phyloP scores from a whole-genome alignment of 2,329 filamentous ascomycete species.

The Xylaria sp. region DNA sequence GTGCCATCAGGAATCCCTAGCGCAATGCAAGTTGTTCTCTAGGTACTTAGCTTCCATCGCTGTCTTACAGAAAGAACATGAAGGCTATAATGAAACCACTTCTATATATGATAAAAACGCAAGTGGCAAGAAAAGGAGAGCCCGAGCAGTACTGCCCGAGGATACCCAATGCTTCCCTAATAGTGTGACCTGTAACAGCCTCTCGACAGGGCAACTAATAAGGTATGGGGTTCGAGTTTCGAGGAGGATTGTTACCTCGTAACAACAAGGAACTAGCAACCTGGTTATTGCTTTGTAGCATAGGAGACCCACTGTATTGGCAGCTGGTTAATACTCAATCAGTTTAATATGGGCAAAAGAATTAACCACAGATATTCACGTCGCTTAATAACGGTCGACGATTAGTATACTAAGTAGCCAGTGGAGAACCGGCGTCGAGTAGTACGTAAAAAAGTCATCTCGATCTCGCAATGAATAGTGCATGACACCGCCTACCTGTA shows the following conservation, averaged over 20 bases:
- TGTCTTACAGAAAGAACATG: not conserved
- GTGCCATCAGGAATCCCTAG: slow-evolving; percentile 6
- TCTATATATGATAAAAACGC: not conserved
- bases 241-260: not conserved
- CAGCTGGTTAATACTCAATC: not conserved
- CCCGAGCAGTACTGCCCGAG: not conserved
- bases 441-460: slow-evolving; percentile 15
- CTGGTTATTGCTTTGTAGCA: not conserved
- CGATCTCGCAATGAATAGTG: slow-evolving; percentile 1
- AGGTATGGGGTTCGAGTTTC: not conserved
- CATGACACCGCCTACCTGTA: not conserved
- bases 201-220: not conserved
- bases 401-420: not conserved
- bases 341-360: slow-evolving; percentile 9
- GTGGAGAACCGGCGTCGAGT: slow-evolving; percentile 1
- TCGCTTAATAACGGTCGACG: not conserved
- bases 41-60: not conserved
- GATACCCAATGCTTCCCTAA: not conserved
- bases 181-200: not conserved
- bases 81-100: not conserved
- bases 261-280: not conserved
- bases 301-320: not conserved
- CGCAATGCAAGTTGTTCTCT: slow-evolving; percentile 14
- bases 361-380: not conserved
- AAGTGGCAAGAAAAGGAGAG: not conserved